Conservation (phyloP, 148 eudicot species). For the Vaccinium myrtillus region DNA sequence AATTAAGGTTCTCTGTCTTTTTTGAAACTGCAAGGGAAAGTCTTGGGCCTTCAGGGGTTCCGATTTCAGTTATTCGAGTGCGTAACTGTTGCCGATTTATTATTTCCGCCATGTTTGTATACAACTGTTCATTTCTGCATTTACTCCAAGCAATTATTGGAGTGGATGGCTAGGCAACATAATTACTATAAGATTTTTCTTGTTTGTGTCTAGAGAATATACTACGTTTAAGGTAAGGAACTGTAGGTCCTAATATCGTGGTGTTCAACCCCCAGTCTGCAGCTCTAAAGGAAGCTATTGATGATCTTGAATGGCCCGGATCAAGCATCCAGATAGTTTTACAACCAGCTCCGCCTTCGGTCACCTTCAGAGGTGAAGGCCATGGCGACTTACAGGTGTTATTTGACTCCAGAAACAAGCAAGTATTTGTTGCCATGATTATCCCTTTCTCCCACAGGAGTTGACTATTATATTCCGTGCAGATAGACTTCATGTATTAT, state of each 20-base stretch:
- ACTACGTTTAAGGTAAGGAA: neutral
- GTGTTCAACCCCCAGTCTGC: conserved; percentile 59
- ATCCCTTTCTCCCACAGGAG: neutral
- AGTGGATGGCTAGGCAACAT: neutral
- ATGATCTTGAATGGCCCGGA: conserved; percentile 99
- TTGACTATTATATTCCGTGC: conserved; percentile 31
- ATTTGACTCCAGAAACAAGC: neutral
- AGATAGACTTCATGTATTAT: conserved; percentile 88
- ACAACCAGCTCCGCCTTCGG: conserved; percentile 81
- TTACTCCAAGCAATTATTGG: neutral
- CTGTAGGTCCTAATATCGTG: neutral
- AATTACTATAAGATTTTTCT: neutral
- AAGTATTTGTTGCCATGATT: neutral
- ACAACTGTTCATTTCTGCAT: neutral
- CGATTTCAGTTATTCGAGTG: neutral
- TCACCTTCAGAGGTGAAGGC: conserved; percentile 91
- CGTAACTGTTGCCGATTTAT: neutral
- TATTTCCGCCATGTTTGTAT: neutral
- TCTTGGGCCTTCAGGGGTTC: neutral
- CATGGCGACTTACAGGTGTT: conserved; percentile 94
- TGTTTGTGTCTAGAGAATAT: neutral
- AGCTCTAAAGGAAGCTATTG: conserved; percentile 93
- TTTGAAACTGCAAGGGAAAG: neutral
- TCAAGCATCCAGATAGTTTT: conserved; percentile 72
- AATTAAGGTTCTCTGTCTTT: neutral